Evolutionary conservation across 2,329 filamentous ascomycete species (phyloP), one percentile per base, ranked within the genome.

Genomic region (Ophiocordyceps robertsii): DNA sequence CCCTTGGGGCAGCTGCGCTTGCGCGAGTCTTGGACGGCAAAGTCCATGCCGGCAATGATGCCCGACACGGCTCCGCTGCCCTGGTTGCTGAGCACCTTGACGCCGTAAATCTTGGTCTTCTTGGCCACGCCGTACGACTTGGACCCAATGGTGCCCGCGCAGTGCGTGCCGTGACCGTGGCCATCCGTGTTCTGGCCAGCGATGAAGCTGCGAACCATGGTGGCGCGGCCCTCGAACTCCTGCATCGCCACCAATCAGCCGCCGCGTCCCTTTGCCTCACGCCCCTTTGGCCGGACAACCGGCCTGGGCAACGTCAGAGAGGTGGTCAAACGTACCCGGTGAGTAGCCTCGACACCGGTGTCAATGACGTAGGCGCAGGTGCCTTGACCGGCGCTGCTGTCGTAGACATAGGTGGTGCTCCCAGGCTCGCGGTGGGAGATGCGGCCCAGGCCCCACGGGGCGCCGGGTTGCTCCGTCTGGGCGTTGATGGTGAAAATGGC

Each of bases 321-420:
- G 19, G 19, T 19, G 4, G 19, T 6, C 24, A 27, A n/a, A 59
- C 63, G 29, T 58, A 55, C 62, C 10, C 50, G 47, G 48, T 65
- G 62, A 5, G 48, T 49, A 4, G 49, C 32, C 21, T 49, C 52
- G 45, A 66, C 61, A 12, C 65, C 66, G 11, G 64, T 63, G 51
- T 69, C 66, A 37, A 69, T 59, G 32, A 68, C 56, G 46, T 69
- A 69, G 17, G 59, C 57, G 31, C 58, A 67, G 10, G 60, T 60
- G 13, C 57, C 62, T 30, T 50, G 48, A 21, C 61, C 65, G 0
- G 60, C 60, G 11, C 50, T 54, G 1, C 51, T 49, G 41, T 65
- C 60, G 43, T 61, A 64, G 39, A 49, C 45, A 47, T 63, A 66
- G 17, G 44, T 46, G 5, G 46, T 51, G 2, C 44, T 37, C 9